These are phyloP conservation scores for Fraxinus pennsylvanica DNA, from an alignment of 257 asterid genomes.

Conservation along the genomic window DNA sequence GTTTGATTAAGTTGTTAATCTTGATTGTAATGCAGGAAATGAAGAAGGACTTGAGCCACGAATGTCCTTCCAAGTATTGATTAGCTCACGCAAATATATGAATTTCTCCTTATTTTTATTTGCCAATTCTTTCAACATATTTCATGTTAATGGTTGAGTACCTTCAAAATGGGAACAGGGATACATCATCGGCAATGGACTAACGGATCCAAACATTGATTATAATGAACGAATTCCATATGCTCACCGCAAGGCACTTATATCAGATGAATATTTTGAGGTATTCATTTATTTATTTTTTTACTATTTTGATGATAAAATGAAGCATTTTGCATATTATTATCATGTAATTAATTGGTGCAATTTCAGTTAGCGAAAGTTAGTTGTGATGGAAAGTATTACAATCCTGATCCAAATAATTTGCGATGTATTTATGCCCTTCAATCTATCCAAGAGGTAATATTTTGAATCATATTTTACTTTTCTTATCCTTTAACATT, in stretches of 20 bases:
- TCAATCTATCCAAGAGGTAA: slow-evolving; percentile 34
- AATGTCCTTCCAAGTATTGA: slow-evolving; percentile 38
- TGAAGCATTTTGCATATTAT: too few relatives aligned
- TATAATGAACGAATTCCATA: slow-evolving; percentile 36
- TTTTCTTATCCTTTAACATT: not conserved
- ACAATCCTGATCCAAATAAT: slow-evolving; percentile 38
- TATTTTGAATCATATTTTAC: not conserved
- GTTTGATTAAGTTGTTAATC: not conserved
- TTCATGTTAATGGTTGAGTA: not conserved
- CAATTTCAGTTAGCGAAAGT: slow-evolving; percentile 39
- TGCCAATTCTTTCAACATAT: too few relatives aligned
- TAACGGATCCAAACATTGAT: slow-evolving; percentile 13
- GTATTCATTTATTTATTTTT: slow-evolving; percentile 16
- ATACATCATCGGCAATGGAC: slow-evolving; percentile 44
- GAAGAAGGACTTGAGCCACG: slow-evolving; percentile 47
- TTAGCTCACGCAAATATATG: not conserved
- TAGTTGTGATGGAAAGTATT: slow-evolving; percentile 43
- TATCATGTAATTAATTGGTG: too few relatives aligned
- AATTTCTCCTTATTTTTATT: not conserved
- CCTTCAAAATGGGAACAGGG: slow-evolving; percentile 34
- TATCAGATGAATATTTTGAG: slow-evolving; percentile 49
- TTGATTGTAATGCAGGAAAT: slow-evolving; percentile 37
- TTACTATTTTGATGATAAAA: not conserved
- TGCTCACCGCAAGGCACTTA: slow-evolving; percentile 53
- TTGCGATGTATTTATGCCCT: slow-evolving; percentile 33